phyloP scores from a whole-genome alignment of 495 filamentous ascomycete species.

The Xylaria telfairii region DNA sequence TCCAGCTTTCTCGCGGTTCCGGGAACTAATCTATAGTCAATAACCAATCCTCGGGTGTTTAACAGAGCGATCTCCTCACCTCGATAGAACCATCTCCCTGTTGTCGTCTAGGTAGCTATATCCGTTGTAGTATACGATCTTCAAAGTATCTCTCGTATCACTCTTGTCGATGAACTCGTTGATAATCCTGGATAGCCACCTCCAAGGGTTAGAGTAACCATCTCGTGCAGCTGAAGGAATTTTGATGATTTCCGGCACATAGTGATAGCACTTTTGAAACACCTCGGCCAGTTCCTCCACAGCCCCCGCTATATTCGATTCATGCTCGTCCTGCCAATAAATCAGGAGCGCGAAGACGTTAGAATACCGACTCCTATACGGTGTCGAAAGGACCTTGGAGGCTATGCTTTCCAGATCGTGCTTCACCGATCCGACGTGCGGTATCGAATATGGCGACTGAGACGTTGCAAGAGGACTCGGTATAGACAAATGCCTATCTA shows the following conservation, averaged over 20 bases:
- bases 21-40: constrained; percentile 43
- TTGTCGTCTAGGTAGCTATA: constrained; percentile 53
- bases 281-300: constrained; percentile 49
- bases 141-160: constrained; percentile 53
- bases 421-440: constrained; percentile 47
- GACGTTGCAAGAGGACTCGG: constrained; percentile 32
- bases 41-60: constrained; percentile 12
- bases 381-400: constrained; percentile 46
- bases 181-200: constrained; percentile 50
- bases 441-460: constrained; percentile 37
- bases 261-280: constrained; percentile 52
- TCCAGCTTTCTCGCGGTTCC: constrained; percentile 44
- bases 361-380: constrained; percentile 52
- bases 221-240: constrained; percentile 49
- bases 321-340: constrained; percentile 55
- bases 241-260: constrained; percentile 45
- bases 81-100: constrained; percentile 55
- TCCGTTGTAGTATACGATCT: constrained; percentile 56
- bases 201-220: constrained; percentile 47
- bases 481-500: constrained; percentile 45
- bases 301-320: constrained; percentile 38
- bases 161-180: constrained; percentile 51
- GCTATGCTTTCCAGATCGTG: constrained; percentile 48
- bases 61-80: constrained; percentile 37
- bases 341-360: constrained; percentile 50